phyloP scores from a whole-genome alignment of 805 yeast species.

The Wickerhamiella brachini region DNA sequence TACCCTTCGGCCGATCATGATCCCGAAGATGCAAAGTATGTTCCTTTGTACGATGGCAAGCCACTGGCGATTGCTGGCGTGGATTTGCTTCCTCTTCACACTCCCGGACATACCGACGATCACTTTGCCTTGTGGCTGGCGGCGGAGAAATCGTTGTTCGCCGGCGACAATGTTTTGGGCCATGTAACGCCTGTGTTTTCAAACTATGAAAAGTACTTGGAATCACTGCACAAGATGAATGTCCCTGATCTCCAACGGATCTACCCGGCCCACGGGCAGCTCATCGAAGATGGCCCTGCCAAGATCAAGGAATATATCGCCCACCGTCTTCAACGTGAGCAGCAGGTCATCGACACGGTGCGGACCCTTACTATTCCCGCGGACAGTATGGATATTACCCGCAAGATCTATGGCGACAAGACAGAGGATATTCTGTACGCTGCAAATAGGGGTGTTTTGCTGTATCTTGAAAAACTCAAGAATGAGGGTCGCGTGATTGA shows the following conservation, averaged over 20 bases:
- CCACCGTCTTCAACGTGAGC: constrained; percentile 25
- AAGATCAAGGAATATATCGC: constrained; percentile 22
- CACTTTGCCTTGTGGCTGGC: constrained; percentile 25
- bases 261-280: constrained; percentile 28
- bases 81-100: constrained; percentile 18
- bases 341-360: constrained; percentile 19
- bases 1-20: constrained; percentile 3
- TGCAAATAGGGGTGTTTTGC: constrained; percentile 23
- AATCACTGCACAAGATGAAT: constrained; percentile 20
- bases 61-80: constrained; percentile 19
- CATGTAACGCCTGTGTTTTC: constrained; percentile 26
- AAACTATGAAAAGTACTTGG: constrained; percentile 21
- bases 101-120: constrained; percentile 29
- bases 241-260: constrained; percentile 13
- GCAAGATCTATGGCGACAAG: constrained; percentile 17
- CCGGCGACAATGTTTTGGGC: constrained; percentile 28
- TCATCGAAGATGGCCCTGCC: constrained; percentile 20
- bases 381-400: constrained; percentile 16
- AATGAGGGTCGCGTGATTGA: constrained; percentile 11
- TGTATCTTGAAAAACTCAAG: constrained; percentile 21
- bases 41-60: constrained; percentile 15
- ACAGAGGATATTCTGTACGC: constrained; percentile 19
- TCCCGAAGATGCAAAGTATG: constrained; percentile 3
- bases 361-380: constrained; percentile 3
- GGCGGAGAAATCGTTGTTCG: constrained; percentile 23